Base-by-base conservation (phyloP, 1,284 basidiomycete species). In the Hypsizygus ulmarius region DNA sequence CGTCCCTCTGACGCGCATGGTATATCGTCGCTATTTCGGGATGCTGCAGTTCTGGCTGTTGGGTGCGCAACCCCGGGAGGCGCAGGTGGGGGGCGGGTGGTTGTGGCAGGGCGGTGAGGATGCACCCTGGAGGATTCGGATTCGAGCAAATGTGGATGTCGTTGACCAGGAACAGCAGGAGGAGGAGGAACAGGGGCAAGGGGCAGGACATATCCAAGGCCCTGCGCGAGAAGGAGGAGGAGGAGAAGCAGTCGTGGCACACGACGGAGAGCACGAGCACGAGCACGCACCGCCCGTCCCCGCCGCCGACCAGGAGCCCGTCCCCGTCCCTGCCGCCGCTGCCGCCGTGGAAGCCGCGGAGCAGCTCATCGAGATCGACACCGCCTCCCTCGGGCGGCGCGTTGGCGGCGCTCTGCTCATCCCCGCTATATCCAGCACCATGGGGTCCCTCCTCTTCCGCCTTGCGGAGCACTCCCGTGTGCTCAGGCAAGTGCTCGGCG, bases 331-430 rank as follows among this genome's bases (percentile, higher is more conserved):
- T 25, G n/a, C n/a, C n/a, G n/a, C 3, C 21, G 21, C 21, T 7
- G 42, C 50, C 53, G 62, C 34, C 61, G 41, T 69, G 3, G 73
- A 64, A 11, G 78, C 71, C 0, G 82, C 80, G 0, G 79, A 79
- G 53, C 75, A 77, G 52, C 75, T 77, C 14, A 73, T 85, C 43
- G 74, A 75, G 36, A 65, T 81, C 52, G 78, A 78, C 14, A 73
- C 78, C 11, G 71, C 75, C 12, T 80, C 81, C 0, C 58, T 89
- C 1, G 85, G 84, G 1, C 75, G 83, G 15, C 67, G 78, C 55
- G 63, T 89, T 39, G 82, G 79, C 19, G 84, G 83, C 2, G 84
- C 85, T 0, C 65, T 89, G 14, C 65, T 83, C 49, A 70, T 84
- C 42, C 87, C 87, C 0, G 71, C 72, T 9, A 78, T 90, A 50